These are phyloP conservation scores for Colletotrichum noveboracense DNA, from an alignment of 2,329 filamentous ascomycete genomes.

Conservation along the genomic window DNA sequence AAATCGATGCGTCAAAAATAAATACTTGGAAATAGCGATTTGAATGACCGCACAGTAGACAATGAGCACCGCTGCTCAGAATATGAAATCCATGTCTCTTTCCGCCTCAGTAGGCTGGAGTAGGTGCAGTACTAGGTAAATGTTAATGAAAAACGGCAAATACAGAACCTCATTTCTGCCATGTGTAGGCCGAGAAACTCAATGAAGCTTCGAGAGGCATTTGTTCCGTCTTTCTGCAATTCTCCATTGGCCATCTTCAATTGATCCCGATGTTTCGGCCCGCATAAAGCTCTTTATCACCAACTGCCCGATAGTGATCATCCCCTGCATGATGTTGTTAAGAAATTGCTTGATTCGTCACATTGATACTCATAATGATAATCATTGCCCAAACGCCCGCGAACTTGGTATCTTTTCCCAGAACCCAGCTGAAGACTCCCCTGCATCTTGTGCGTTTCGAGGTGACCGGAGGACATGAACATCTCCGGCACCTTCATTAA, in stretches of 20 bases:
- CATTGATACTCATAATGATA: not conserved
- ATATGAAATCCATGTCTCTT: not conserved
- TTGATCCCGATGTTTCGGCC: fast-evolving
- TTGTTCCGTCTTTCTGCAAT: not conserved
- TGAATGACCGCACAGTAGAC: not conserved
- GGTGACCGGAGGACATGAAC: not conserved
- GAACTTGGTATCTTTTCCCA: not conserved
- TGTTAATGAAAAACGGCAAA: not conserved
- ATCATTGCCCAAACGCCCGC: not conserved
- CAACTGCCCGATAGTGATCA: not conserved
- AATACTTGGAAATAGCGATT: fast-evolving
- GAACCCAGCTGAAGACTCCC: not conserved
- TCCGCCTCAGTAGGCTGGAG: not conserved
- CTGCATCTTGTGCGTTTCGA: not conserved
- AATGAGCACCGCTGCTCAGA: not conserved
- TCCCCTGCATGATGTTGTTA: not conserved
- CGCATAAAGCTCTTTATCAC: not conserved
- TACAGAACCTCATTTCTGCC: not conserved
- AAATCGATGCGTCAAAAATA: not conserved
- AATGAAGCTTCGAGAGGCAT: fast-evolving
- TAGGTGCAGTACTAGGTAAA: not conserved
- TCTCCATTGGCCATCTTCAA: not conserved
- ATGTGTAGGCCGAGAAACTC: not conserved
- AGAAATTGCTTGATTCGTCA: not conserved
- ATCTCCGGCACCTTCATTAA: not conserved